These are phyloP conservation scores for Curvularia eragrostidis DNA, from an alignment of 2,329 filamentous ascomycete species.

Conservation along the genomic window DNA sequence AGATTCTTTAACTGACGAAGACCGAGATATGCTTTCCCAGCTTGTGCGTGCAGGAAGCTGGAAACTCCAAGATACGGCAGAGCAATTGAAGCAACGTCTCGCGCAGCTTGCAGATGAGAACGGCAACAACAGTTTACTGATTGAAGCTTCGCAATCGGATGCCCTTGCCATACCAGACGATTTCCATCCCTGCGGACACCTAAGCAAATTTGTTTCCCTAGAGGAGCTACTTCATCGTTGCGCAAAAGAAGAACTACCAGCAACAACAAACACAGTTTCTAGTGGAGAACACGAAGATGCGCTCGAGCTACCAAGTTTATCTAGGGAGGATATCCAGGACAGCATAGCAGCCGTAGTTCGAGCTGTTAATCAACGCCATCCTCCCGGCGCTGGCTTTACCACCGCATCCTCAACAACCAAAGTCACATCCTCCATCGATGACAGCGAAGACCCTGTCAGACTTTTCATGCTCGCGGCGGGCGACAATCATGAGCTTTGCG, in stretches of 20 bases:
- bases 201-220: neutral
- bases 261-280: neutral
- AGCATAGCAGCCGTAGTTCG: constrained; percentile 1
- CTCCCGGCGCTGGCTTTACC: neutral
- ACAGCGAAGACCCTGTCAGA: neutral
- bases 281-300: too few relatives aligned
- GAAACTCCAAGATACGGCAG: neutral
- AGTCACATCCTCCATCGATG: neutral
- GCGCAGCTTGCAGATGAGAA: neutral
- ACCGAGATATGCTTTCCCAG: neutral
- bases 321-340: neutral
- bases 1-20: neutral
- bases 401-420: neutral
- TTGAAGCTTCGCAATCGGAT: neutral
- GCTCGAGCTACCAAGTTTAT: neutral
- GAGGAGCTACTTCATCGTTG: neutral
- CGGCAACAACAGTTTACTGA: too few relatives aligned
- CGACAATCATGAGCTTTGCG: neutral
- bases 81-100: constrained; percentile 1
- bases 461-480: neutral
- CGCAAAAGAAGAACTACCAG: neutral
- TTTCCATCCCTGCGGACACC: neutral
- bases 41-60: constrained; percentile 2
- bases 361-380: neutral
- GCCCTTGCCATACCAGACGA: neutral